These are phyloP conservation scores for Bolboschoenus planiculmis DNA, from an alignment of 176 grass and related monocot species.

Conservation along the genomic window DNA sequence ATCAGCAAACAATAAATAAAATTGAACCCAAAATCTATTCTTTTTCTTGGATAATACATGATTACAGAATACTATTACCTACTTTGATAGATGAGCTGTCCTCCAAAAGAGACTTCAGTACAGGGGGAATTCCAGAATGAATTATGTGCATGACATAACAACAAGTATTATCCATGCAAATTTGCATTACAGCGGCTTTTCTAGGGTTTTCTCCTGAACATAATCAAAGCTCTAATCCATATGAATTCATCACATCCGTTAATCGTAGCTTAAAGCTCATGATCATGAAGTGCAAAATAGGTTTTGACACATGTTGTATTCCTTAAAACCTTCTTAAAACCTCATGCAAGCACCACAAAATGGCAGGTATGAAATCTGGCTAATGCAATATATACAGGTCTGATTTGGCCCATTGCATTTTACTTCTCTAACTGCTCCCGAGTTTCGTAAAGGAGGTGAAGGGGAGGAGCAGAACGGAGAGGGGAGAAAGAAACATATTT, in stretches of 20 bases:
- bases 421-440: background rate
- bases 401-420: background rate
- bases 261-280: background rate
- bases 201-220: conserved; percentile 50
- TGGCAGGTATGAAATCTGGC: background rate
- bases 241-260: background rate
- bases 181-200: conserved; percentile 92
- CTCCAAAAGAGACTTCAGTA: conserved; percentile 65
- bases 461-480: too few species aligned
- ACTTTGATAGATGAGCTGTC: conserved; percentile 76
- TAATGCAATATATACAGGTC: background rate
- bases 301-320: background rate
- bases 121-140: conserved; percentile 69
- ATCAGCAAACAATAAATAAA: conserved; percentile 8
- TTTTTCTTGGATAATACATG: background rate
- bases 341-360: background rate
- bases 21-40: background rate
- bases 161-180: conserved; percentile 59
- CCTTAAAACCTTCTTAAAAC: background rate
- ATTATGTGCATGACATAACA: conserved; percentile 83
- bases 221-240: background rate
- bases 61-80: background rate
- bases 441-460: too few species aligned
- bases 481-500: background rate
- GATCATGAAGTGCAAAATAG: background rate